Evolutionary conservation across 192 early-diverging fungal species (phyloP).

Genomic region (Piromyces finnis): DNA sequence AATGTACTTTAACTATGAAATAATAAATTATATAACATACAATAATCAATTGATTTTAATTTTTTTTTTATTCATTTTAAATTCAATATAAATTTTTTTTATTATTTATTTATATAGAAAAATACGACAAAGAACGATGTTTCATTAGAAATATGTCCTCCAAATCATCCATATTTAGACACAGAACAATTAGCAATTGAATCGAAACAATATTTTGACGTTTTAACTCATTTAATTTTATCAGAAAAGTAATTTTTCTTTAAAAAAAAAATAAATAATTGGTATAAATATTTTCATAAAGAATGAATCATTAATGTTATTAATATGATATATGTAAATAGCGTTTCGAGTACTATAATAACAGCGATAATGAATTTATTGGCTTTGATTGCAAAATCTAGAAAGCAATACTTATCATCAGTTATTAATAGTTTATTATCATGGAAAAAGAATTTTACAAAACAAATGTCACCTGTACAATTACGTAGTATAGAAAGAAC

Average conservation of each 20-base stretch:
- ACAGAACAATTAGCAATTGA: background rate
- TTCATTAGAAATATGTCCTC: background rate
- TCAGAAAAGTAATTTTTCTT: background rate
- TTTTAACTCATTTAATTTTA: background rate
- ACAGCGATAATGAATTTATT: background rate
- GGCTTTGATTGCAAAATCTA: background rate
- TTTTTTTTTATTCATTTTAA: too few relatives aligned
- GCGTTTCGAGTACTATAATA: background rate
- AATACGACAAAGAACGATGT: background rate
- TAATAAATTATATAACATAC: too few relatives aligned
- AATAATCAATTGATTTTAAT: too few relatives aligned
- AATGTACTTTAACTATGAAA: background rate
- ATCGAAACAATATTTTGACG: background rate
- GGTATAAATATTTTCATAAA: too few relatives aligned
- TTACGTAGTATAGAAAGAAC: background rate
- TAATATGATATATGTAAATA: background rate
- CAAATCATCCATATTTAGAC: background rate
- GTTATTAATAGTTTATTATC: background rate
- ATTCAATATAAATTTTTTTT: too few relatives aligned
- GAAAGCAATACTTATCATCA: background rate
- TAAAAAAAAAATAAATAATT: too few relatives aligned
- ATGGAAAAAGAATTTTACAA: background rate
- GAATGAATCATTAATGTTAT: too few relatives aligned
- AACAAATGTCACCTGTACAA: background rate
- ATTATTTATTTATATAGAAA: background rate